Conservation (phyloP, 495 filamentous ascomycete species). For the Neurospora sp. region DNA sequence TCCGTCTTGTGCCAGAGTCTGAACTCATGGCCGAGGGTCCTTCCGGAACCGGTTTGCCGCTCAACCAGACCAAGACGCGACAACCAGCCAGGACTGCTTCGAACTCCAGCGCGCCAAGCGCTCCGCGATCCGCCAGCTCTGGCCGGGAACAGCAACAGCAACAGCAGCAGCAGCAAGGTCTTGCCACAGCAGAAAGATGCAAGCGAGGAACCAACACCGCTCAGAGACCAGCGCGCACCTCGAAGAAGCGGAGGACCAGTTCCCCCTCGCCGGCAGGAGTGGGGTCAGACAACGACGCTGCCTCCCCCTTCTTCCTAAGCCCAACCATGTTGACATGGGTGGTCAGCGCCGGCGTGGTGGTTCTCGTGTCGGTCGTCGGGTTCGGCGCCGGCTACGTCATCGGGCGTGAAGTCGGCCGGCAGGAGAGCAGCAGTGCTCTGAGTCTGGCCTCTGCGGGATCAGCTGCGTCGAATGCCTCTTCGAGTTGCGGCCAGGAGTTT, state of each 20-base stretch:
- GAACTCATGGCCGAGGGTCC: constrained; percentile 46
- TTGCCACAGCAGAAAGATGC: constrained; percentile 31
- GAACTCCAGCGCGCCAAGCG: constrained; percentile 23
- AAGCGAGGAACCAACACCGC: constrained; percentile 40
- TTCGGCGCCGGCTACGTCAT: constrained; percentile 91
- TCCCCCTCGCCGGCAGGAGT: constrained; percentile 6
- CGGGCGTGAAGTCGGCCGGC: constrained; percentile 67
- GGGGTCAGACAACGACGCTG: background rate
- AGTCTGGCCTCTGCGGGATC: constrained; percentile 27
- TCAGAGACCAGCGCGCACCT: constrained; percentile 26
- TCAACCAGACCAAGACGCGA: constrained; percentile 2
- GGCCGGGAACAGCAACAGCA: constrained; percentile 14
- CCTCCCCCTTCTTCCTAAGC: constrained; percentile 28
- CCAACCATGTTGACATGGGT: constrained; percentile 88
- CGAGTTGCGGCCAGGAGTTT: constrained; percentile 34
- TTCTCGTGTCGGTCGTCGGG: constrained; percentile 81
- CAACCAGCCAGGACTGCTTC: constrained; percentile 15
- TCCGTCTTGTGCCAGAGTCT: constrained; percentile 67
- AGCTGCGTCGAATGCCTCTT: constrained; percentile 29
- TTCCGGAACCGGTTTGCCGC: constrained; percentile 4
- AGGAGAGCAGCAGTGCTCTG: constrained; percentile 37
- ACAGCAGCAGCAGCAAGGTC: constrained; percentile 35
- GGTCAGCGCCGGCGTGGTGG: constrained; percentile 82
- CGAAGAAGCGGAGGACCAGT: constrained; percentile 45
- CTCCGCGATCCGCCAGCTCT: constrained; percentile 17